Base-by-base conservation (phyloP, 1,139 yeast genomes). In the Suhomyces maxii region DNA sequence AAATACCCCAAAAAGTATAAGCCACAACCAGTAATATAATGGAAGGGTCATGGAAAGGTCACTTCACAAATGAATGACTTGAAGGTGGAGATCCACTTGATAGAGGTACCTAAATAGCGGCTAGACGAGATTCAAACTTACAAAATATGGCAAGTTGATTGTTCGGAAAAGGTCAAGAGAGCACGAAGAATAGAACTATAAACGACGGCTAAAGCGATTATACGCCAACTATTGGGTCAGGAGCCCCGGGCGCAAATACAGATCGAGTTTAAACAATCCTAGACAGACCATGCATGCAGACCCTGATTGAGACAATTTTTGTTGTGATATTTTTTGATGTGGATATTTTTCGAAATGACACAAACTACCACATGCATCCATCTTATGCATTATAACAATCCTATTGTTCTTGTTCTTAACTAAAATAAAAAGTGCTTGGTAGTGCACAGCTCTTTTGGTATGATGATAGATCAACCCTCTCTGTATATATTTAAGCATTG, bases 241-340 rank as follows among this genome's bases (percentile, higher is more conserved):
- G 31, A 28, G 31, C 31, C 31, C 31, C n/a, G 31, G 7, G 31
- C 31, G 6, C 3, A 28, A 9, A 28, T 9, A 28, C 31, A 28
- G 31, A 28, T 28, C 31, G 31, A 28, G 31, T 9, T 28, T 9
- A 9, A 28, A 28, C 31, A 28, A 28, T 28, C 31, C 9, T 11
- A 9, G 11, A 28, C 31, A 28, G n/a, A 9, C 23, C 23, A 18
- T 18, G 23, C 31, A 10, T 35, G 39, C 45, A 42, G 45, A 39
- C 45, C 41, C 41, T 38, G 45, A 41, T 42, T 42, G 23, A 41
- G 40, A 23, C 23, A 33, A 33, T 11, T 41, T 40, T 14, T 9
- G n/a, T 9, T 28, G n/a, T 28, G 4, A 28, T 28, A n/a, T 28
- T 28, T 28, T 28, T 28, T 9, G 31, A 1, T 28, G 31, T 28